These are phyloP conservation scores for Aspergillus avenaceus DNA, from an alignment of 495 filamentous ascomycete species.

Conservation along the genomic window DNA sequence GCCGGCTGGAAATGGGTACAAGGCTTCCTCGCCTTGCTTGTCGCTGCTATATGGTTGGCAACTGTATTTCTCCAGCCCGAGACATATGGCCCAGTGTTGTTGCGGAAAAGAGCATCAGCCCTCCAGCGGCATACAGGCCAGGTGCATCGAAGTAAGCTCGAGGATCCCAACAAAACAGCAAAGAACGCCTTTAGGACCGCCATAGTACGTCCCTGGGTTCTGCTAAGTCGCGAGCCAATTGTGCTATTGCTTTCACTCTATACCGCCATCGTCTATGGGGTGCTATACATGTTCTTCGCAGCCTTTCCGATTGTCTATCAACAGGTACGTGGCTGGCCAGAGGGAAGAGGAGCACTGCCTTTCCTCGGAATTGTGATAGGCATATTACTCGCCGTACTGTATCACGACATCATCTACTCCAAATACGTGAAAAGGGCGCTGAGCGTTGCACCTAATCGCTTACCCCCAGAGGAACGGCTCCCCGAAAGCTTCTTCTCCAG, in stretches of 20 bases:
- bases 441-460: not conserved
- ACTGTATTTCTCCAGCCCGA: slow-evolving; percentile 45
- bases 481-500: slow-evolving; percentile 41
- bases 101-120: slow-evolving; percentile 40
- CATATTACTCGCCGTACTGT: slow-evolving; percentile 55
- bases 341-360: slow-evolving; percentile 57
- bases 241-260: slow-evolving; percentile 55
- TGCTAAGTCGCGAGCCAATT: slow-evolving; percentile 39
- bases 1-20: slow-evolving; percentile 48
- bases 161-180: slow-evolving; percentile 4
- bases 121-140: slow-evolving; percentile 47
- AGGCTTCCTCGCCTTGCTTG: slow-evolving; percentile 3
- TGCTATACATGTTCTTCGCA: slow-evolving; percentile 71
- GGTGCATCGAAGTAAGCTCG: not conserved
- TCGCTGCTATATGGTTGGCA: slow-evolving; percentile 14
- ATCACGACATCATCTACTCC: slow-evolving; percentile 21
- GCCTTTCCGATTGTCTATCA: slow-evolving; percentile 68
- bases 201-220: slow-evolving; percentile 23
- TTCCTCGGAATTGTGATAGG: slow-evolving; percentile 69
- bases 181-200: slow-evolving; percentile 16
- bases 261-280: slow-evolving; percentile 63
- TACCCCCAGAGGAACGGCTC: slow-evolving; percentile 26
- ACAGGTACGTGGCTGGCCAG: slow-evolving; percentile 60
- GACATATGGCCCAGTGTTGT: slow-evolving; percentile 53
- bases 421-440: slow-evolving; percentile 14